Evolutionary conservation across 352 stramenopile genomes (phyloP).

Genomic region (Pythium aristosporum): DNA sequence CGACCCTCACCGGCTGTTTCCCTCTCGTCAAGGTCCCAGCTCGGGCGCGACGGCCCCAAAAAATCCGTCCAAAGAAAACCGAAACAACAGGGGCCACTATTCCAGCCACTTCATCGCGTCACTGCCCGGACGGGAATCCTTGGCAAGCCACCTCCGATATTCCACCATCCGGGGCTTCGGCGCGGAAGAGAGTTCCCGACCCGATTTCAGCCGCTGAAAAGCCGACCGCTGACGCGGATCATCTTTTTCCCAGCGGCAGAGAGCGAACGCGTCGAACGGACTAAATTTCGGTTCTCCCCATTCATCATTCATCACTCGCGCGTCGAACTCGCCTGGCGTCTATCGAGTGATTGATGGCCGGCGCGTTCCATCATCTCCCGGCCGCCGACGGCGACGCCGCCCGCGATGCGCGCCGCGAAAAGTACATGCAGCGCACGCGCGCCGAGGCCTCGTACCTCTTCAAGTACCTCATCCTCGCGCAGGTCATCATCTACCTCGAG

Average conservation of each 20-base stretch:
- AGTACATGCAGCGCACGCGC: slow-evolving; percentile 72
- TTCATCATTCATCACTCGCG: not conserved
- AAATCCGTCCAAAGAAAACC: not conserved
- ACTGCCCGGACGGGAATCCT: not conserved
- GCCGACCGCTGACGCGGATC: not conserved
- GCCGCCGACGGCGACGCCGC: not conserved
- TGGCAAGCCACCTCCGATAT: not conserved
- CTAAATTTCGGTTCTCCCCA: not conserved
- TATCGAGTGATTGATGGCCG: slow-evolving; percentile 10
- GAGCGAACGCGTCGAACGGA: not conserved
- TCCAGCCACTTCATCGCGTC: not conserved
- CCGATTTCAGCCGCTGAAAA: no score
- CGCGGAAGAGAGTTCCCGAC: no score
- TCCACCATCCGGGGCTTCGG: not conserved
- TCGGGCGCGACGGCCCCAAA: not conserved
- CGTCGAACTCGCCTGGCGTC: not conserved
- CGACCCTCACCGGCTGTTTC: not conserved
- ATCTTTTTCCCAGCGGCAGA: not conserved
- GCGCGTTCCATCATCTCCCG: slow-evolving; percentile 20
- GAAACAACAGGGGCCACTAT: slow-evolving; percentile 3
- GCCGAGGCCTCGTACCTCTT: slow-evolving; percentile 78
- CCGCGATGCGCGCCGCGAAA: slow-evolving; percentile 52
- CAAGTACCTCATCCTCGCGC: slow-evolving; percentile 85
- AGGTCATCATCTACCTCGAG: slow-evolving; percentile 84
- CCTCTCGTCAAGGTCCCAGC: not conserved